A percentile compares a stretch with the other conserved stretches of the same genome.
These are phyloP conservation scores for Pleurotus giganteus DNA, from an alignment of 768 basidiomycete genomes.

Conservation along the genomic window DNA sequence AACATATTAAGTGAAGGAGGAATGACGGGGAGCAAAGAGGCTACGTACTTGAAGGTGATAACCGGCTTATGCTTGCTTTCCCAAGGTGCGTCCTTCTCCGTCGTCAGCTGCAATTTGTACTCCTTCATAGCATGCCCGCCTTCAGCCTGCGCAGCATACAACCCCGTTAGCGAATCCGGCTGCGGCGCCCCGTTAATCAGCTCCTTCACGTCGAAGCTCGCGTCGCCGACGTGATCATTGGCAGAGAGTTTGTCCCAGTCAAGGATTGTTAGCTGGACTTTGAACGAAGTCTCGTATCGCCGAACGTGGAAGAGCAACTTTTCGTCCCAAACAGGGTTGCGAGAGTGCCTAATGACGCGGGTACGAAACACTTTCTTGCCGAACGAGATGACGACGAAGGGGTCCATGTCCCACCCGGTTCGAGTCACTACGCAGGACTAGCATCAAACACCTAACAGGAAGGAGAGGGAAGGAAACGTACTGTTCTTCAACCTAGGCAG, in stretches of 20 bases:
- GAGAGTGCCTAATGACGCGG: conserved; percentile 78
- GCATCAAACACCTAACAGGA: background rate
- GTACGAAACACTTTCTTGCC: conserved; percentile 97
- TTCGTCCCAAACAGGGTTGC: conserved; percentile 91
- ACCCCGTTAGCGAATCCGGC: conserved; percentile 56
- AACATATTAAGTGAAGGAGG: background rate
- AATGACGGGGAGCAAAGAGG: background rate
- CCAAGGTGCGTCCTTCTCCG: conserved; percentile 64
- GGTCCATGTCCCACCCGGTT: conserved; percentile 95
- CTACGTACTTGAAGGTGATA: conserved; percentile 60
- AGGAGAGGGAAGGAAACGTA: conserved; percentile 36
- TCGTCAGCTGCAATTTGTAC: conserved; percentile 62
- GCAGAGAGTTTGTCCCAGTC: conserved; percentile 95
- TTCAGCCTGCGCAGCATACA: conserved; percentile 48
- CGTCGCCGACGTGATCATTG: conserved; percentile 89
- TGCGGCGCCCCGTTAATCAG: conserved; percentile 68
- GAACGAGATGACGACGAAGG: conserved; percentile 93
- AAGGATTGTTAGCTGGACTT: conserved; percentile 77
- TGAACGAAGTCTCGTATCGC: conserved; percentile 76
- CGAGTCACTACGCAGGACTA: conserved; percentile 59
- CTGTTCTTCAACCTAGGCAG: conserved; percentile 86
- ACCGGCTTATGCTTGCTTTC: conserved; percentile 70
- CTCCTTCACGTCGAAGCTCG: conserved; percentile 65
- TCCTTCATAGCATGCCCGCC: conserved; percentile 71
- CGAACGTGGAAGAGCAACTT: conserved; percentile 95